A percentile compares a stretch with the other conserved stretches of the same genome.
Conservation (phyloP, 164 flowering plant genomes). For the Macadamia tetraphylla region DNA sequence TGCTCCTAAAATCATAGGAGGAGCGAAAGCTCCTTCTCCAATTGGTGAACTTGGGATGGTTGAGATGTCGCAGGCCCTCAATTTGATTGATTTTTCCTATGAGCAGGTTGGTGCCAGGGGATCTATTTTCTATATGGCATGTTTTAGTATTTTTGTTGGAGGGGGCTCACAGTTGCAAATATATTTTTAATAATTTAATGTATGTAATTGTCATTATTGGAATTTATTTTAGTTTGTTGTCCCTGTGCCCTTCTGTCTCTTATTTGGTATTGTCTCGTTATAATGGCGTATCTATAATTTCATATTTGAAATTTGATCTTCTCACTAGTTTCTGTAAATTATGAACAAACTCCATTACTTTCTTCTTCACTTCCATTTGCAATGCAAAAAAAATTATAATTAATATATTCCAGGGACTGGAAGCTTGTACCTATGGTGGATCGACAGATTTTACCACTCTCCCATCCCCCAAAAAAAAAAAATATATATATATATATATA, state of each 20-base stretch:
- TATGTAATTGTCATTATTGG: not conserved
- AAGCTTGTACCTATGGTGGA: no score
- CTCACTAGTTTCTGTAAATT: no score
- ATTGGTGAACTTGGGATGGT: conserved; percentile 98
- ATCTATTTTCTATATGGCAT: not conserved
- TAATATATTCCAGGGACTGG: no score
- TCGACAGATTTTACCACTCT: no score
- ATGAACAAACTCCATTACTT: no score
- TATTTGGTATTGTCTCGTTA: not conserved
- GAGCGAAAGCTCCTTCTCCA: conserved; percentile 85
- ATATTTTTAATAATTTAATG: not conserved
- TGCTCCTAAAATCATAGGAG: conserved; percentile 97
- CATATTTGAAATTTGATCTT: no score
- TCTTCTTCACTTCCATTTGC: no score
- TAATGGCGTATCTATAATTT: no score
- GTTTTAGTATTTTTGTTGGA: no score
- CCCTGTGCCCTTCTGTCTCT: not conserved
- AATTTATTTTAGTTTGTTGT: not conserved
- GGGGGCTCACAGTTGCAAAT: not conserved
- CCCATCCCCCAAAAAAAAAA: no score
- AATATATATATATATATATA: no score
- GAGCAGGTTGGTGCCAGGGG: conserved; percentile 66
- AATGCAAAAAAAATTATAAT: no score
- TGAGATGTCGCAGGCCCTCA: conserved; percentile 91
- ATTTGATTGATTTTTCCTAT: conserved; percentile 65